A percentile compares a stretch with the other conserved stretches of the same genome.
Evolutionary conservation across 2,329 filamentous ascomycete genomes (phyloP).

Genomic region (Aureobasidium melanogenum): DNA sequence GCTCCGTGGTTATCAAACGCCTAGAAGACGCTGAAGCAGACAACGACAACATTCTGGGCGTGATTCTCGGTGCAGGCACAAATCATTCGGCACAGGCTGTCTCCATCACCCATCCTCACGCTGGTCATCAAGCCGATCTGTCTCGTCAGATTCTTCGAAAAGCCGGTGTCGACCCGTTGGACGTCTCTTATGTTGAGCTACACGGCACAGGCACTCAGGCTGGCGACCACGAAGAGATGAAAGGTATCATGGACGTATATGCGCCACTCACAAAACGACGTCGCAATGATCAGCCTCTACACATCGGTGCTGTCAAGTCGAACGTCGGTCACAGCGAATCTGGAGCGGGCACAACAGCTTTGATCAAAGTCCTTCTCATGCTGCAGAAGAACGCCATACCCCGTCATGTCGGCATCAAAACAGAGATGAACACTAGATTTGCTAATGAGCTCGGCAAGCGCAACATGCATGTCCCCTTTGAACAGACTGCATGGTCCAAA

Average conservation of each 20-base stretch:
- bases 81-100: slow-evolving; percentile 21
- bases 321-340: slow-evolving; percentile 24
- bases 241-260: slow-evolving; percentile 17
- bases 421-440: slow-evolving; percentile 42
- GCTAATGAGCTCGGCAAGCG: slow-evolving; percentile 4
- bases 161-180: slow-evolving; percentile 19
- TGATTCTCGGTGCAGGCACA: slow-evolving; percentile 19
- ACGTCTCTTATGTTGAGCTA: slow-evolving; percentile 23
- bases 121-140: slow-evolving; percentile 15
- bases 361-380: slow-evolving; percentile 59
- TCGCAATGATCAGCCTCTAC: not conserved
- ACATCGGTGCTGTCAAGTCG: slow-evolving; percentile 19
- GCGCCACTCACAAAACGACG: slow-evolving; percentile 9
- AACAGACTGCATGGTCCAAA: not conserved
- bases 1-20: slow-evolving; percentile 23
- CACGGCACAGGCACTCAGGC: slow-evolving; percentile 29
- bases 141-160: slow-evolving; percentile 16
- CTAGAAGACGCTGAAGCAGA: slow-evolving; percentile 25
- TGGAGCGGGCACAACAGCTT: slow-evolving; percentile 37
- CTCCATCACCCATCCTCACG: slow-evolving; percentile 23
- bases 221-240: slow-evolving; percentile 23
- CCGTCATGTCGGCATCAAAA: slow-evolving; percentile 60
- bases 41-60: slow-evolving; percentile 25
- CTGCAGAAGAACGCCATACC: slow-evolving; percentile 54
- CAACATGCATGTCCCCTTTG: not conserved